Conservation (phyloP, 352 stramenopile species). For the Phytopythium sindhum region DNA sequence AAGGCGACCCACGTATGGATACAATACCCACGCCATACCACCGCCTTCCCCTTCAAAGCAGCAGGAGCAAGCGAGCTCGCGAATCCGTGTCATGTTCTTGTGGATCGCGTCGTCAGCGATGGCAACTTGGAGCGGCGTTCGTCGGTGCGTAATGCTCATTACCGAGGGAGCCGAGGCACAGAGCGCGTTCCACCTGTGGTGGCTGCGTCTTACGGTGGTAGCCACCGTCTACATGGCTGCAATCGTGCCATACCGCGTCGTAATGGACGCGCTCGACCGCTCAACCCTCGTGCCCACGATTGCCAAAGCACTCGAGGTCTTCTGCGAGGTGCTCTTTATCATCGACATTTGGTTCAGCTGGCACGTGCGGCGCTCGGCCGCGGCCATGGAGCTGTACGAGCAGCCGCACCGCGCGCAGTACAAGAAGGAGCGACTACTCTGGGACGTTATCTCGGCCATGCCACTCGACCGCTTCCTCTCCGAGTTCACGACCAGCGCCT, state of each 20-base stretch:
- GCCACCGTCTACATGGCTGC: conserved; percentile 39
- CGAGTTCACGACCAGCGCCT: conserved; percentile 25
- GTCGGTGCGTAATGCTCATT: conserved; percentile 4
- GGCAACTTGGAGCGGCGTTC: not conserved
- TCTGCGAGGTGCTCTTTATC: conserved; percentile 43
- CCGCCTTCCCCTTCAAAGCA: not conserved
- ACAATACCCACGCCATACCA: not conserved
- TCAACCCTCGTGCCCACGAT: conserved; percentile 7
- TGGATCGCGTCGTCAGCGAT: not conserved
- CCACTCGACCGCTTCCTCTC: conserved; percentile 40
- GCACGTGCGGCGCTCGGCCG: conserved; percentile 25
- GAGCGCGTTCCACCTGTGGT: conserved; percentile 38
- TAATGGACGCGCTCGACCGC: conserved; percentile 32
- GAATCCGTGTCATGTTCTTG: not conserved
- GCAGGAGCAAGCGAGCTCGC: not conserved
- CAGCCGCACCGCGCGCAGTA: conserved; percentile 32
- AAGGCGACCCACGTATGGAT: not conserved
- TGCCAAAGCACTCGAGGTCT: conserved; percentile 17
- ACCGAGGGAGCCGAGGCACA: conserved; percentile 33
- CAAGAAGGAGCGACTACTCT: conserved; percentile 38
- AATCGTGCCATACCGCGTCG: conserved; percentile 48
- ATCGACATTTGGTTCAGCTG: conserved; percentile 52
- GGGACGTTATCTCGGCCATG: conserved; percentile 33
- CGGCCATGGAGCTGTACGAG: conserved; percentile 54
- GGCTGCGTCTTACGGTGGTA: conserved; percentile 28